A percentile compares a stretch with the other conserved stretches of the same genome.
Evolutionary conservation across 306 rosid species (phyloP).

Genomic region (Crataegus laevigata): DNA sequence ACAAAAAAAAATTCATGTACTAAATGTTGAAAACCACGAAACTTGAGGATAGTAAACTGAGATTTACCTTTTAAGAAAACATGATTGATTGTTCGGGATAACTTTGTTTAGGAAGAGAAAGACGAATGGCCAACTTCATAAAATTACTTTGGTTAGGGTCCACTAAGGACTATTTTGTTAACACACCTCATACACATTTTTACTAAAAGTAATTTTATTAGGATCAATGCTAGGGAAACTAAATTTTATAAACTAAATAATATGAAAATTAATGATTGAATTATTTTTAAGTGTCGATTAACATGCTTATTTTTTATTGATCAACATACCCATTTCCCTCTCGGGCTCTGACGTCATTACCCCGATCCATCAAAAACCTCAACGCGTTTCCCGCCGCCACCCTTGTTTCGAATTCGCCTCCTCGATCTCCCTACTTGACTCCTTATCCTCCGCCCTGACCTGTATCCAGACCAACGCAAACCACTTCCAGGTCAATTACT

Average conservation of each 20-base stretch:
- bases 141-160: not conserved
- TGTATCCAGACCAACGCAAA: not conserved
- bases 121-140: not conserved
- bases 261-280: too few species aligned
- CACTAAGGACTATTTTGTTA: not conserved
- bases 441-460: not conserved
- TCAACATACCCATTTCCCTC: conserved; percentile 9
- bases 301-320: too few species aligned
- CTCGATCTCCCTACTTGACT: not conserved
- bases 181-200: not conserved
- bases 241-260: too few species aligned
- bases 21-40: too few species aligned
- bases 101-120: not conserved
- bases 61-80: not conserved
- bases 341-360: conserved; percentile 1
- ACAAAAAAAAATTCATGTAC: too few species aligned
- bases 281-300: too few species aligned
- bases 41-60: too few species aligned
- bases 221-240: too few species aligned
- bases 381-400: conserved; percentile 1
- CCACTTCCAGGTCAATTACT: conserved; percentile 13
- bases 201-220: too few species aligned
- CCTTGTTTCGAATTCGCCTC: conserved; percentile 4
- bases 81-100: not conserved
- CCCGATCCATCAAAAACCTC: conserved; percentile 12